Evolutionary conservation across 768 basidiomycete genomes (phyloP), one percentile per base, ranked within the genome.

Genomic region (Clathrus columnatus): DNA sequence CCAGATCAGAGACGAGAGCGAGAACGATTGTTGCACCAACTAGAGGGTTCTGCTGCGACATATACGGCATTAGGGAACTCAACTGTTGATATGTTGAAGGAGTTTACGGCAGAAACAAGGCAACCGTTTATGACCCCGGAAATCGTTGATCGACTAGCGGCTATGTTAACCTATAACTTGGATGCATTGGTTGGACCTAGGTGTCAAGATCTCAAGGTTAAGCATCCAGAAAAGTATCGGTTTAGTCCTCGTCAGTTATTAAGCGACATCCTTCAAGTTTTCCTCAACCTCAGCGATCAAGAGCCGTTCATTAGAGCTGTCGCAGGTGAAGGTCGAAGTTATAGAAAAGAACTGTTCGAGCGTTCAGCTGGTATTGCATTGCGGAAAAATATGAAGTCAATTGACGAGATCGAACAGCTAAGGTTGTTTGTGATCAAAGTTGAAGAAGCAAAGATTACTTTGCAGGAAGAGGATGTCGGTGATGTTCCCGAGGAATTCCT

Each of bases 401-500:
- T 83, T 49, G 68, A 75, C 16, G 95, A 99, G 67, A 76, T 98
- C 20, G 77, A 80, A 56, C 73, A 79, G 64, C 72, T 97, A 24
- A 65, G 77, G 47, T 62, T 73, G 36, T 91, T 99, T 67, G 83
- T 90, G 14, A 73, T 69, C 44, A 86, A 84, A 64, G 92, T 96
- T 1, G 96, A 98, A 68, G 86, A 82, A 62, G 80, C 82, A 54
- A 91, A 83, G 68, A 77, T 76, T n/a, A 75, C 73, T 8, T 75
- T 97, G 56, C 85, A 89, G 62, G 93, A 96, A 64, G 89, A 96
- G 20, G 92, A 94, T 64, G 71, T 92, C 26, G 92, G 88, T 27
- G 96, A 98, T 18, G 70, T 94, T 50, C 96, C 96, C 0, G 96
- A 99, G 43, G 95, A 99, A 67, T 98, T 87, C 76, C 68, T 93